These are phyloP conservation scores for Solidago caesia DNA, from an alignment of 129 eudicot species.

Conservation along the genomic window DNA sequence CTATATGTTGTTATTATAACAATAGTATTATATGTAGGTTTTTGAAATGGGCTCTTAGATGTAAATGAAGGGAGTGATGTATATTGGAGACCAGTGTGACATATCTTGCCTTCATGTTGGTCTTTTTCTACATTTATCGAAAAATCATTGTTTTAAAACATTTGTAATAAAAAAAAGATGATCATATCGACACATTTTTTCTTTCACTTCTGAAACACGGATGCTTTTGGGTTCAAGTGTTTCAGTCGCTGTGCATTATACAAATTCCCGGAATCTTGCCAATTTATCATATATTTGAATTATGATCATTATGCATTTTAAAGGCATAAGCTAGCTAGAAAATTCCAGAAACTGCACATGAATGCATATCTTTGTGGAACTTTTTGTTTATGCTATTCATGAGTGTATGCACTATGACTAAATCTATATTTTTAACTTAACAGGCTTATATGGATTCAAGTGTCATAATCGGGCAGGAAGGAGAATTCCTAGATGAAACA, in stretches of 20 bases:
- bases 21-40: no score
- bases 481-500: conserved; percentile 54
- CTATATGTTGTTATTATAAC: no score
- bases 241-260: conserved; percentile 85
- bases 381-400: neutral
- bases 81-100: conserved; percentile 38
- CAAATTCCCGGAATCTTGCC: conserved; percentile 65
- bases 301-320: neutral
- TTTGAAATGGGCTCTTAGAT: no score
- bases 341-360: no score
- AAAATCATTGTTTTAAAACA: neutral
- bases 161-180: neutral
- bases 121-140: neutral
- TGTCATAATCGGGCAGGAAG: conserved; percentile 87
- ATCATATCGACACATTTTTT: neutral
- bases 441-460: conserved; percentile 94
- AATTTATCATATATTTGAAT: neutral
- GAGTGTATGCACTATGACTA: neutral
- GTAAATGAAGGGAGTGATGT: no score
- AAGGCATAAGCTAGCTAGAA: neutral
- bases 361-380: no score
- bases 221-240: conserved; percentile 79
- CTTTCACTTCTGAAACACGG: conserved; percentile 32
- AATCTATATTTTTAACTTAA: conserved; percentile 16
- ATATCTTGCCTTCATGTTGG: conserved; percentile 64